Percentiles rank a stretch among this genome's conserved stretches.
Evolutionary conservation across 2,329 filamentous ascomycete genomes (phyloP).

Genomic region (Tympanopsis confertula): DNA sequence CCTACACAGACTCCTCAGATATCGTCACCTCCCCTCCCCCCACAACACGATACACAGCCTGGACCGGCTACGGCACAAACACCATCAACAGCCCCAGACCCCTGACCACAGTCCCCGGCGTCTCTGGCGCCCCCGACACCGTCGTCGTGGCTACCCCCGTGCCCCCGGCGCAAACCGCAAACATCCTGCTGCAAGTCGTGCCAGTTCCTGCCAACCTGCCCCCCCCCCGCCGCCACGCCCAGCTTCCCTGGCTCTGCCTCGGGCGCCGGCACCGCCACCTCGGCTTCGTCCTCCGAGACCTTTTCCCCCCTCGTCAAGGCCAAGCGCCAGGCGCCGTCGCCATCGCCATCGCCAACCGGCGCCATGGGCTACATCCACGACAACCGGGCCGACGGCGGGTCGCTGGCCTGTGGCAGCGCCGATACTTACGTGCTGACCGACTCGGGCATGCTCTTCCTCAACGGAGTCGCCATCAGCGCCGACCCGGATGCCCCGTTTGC

Average conservation of each 20-base stretch:
- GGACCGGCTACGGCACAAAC: too few species aligned
- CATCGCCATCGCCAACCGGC: not conserved
- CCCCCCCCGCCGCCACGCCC: too few species aligned
- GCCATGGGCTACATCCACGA: not conserved
- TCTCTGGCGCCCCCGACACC: not conserved
- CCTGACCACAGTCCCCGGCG: not conserved
- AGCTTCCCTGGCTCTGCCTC: not conserved
- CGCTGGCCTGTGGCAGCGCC: not conserved
- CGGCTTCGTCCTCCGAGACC: not conserved
- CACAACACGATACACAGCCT: not conserved
- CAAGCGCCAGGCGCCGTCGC: not conserved
- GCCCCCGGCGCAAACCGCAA: not conserved
- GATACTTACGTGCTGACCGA: not conserved
- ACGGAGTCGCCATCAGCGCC: not conserved
- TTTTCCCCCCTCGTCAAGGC: not conserved
- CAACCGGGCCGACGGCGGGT: not conserved
- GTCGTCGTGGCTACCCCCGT: not conserved
- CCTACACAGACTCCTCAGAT: too few species aligned
- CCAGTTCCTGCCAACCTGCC: too few species aligned
- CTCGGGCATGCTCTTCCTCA: not conserved
- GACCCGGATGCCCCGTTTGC: not conserved
- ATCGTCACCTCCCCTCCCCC: not conserved
- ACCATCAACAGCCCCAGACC: too few species aligned
- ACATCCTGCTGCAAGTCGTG: too few species aligned
- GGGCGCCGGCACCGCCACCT: too few species aligned